Evolutionary conservation across 768 basidiomycete genomes (phyloP), one percentile per base, ranked within the genome.

Genomic region (Crepidotus variabilis): DNA sequence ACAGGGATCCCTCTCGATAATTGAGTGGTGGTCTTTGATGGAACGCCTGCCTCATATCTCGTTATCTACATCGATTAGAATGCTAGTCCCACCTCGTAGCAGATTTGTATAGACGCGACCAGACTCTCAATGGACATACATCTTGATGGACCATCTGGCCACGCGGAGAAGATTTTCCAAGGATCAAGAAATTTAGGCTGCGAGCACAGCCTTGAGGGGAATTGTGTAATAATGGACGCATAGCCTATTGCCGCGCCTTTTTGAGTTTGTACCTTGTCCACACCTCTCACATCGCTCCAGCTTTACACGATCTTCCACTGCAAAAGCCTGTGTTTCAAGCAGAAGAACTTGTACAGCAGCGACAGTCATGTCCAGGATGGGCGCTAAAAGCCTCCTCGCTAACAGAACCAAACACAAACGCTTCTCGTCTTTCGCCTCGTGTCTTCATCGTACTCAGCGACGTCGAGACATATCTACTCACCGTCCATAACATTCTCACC

Each of bases 1-100:
- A 83, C 83, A 3, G 93, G 93, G 2, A 92, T 95, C 57, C 85
- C 88, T 4, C 52, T 68, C 5, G 57, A 69, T 51, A 70, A 28
- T 54, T 45, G 39, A 11, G 8, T 16, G 35, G 35, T 36, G 35
- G 9, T 16, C 35, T 20, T 14, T 16, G 14, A 14, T 20, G 13
- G 18, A 3, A 14, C 5, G 39, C 3, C 13, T 5, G 5, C 14
- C 39, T 14, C 18, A 5, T 43, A 43, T 43, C 16, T 36, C 13
- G 13, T 11, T 43, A 43, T 11, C 39, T 43, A 43, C 13, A 14
- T 3, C 18, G 39, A 43, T 16, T 43, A 43, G 39, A 43, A 14
- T 43, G 11, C 18, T 20, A 14, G 39, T 43, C 39, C 14, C 13
- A 43, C 14, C 4, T n/a, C n/a, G n/a, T n/a, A n/a, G n/a, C n/a